Evolutionary conservation across 2,329 filamentous ascomycete genomes (phyloP).

Genomic region (Lachnellula suecica): DNA sequence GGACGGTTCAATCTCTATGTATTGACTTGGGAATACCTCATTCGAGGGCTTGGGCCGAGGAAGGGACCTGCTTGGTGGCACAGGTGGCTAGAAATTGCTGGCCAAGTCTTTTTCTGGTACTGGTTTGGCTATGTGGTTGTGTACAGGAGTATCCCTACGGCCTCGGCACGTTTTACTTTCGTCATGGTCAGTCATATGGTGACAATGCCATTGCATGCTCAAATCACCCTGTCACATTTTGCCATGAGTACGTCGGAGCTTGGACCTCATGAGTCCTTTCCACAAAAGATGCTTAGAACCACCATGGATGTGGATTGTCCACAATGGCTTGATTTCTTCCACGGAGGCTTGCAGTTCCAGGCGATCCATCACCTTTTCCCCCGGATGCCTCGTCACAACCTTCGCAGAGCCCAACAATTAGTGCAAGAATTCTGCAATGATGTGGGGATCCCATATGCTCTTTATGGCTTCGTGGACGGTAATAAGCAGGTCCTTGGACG

Average conservation of each 20-base stretch:
- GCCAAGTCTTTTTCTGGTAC: constrained; percentile 79
- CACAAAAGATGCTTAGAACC: constrained; percentile 86
- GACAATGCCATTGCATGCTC: constrained; percentile 79
- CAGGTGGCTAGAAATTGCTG: constrained; percentile 73
- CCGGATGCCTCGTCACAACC: constrained; percentile 80
- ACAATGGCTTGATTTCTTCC: constrained; percentile 83
- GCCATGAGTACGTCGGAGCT: constrained; percentile 90
- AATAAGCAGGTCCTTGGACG: constrained; percentile 78
- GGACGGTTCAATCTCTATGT: constrained; percentile 87
- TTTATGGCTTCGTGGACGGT: constrained; percentile 81
- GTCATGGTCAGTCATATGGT: constrained; percentile 79
- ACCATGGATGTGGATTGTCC: constrained; percentile 94
- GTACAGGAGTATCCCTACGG: constrained; percentile 70
- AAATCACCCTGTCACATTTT: constrained; percentile 91
- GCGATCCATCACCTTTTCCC: constrained; percentile 86
- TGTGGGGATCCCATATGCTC: constrained; percentile 78
- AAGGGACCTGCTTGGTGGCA: constrained; percentile 83
- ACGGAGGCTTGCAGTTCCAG: constrained; percentile 87
- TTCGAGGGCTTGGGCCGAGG: constrained; percentile 67
- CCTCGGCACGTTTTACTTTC: constrained; percentile 69
- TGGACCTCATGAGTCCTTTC: constrained; percentile 80
- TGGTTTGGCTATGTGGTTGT: constrained; percentile 85
- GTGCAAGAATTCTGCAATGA: constrained; percentile 82
- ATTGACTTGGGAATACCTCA: constrained; percentile 76
- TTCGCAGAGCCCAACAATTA: constrained; percentile 71